Evolutionary conservation across 257 asterid genomes (phyloP), one percentile per base, ranked within the genome.

Genomic region (Scutellaria minor): DNA sequence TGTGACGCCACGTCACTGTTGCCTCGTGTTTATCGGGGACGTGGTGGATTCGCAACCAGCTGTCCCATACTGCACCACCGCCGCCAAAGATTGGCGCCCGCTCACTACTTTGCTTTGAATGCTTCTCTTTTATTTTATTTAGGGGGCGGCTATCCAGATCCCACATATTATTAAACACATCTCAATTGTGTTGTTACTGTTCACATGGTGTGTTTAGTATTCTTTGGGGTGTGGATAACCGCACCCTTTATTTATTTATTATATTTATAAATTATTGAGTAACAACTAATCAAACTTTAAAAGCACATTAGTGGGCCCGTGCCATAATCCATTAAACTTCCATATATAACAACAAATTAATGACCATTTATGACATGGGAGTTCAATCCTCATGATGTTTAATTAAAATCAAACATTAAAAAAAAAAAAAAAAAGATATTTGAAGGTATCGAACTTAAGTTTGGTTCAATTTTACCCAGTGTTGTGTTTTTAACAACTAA

Each of bases 1-100:
- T 35, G 70, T 69, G 64, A 53, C 48, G 64, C 64, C 73, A 64
- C 73, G 72, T 70, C 77, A 77, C 61, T 20, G 51, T 47, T 59
- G 7, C 64, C 59, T 57, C 31, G 47, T 48, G 74, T 46, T 66
- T 72, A 31, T 60, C 71, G 68, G 24, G 27, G 58, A 73, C 79
- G 82, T 67, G 82, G 18, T 18, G 18, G 76, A 45, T 24, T 58
- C 14, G 9, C 7, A 7, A 6, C 75, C 75, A 68, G 64, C 37
- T 68, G 75, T 67, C 65, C 50, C 50, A 3, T n/a, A 31, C 27
- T 31, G 20, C 39, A 12, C n/a, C 42, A 37, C 24, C 55, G 71
- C 51, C 54, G 54, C 55, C 54, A 9, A 6, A 15, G 48, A 31
- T 31, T 4, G 37, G 37, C 37, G 64, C 57, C 48, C 57, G 7